These are phyloP conservation scores for Ophiostoma perfectum DNA, from an alignment of 2,329 filamentous ascomycete species.

Conservation along the genomic window DNA sequence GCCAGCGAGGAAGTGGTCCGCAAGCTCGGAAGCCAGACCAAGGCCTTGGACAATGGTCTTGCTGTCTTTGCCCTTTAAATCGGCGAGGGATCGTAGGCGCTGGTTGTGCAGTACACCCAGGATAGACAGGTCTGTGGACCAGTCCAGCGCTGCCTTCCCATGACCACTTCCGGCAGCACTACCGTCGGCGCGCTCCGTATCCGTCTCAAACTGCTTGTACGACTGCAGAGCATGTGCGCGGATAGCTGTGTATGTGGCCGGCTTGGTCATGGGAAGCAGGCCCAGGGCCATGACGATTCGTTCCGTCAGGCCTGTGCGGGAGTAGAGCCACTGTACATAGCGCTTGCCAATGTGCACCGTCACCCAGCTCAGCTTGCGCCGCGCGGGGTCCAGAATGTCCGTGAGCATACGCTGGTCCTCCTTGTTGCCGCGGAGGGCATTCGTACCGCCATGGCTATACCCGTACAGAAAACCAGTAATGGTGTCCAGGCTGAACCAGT, in stretches of 20 bases:
- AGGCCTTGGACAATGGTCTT: conserved; percentile 33
- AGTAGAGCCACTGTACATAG: conserved; percentile 46
- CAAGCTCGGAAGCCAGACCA: conserved; percentile 48
- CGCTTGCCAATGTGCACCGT: conserved; percentile 40
- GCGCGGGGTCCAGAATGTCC: conserved; percentile 45
- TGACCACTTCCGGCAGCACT: background rate
- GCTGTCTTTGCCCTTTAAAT: conserved; percentile 25
- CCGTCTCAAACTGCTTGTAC: conserved; percentile 27
- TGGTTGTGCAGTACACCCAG: conserved; percentile 35
- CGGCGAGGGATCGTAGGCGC: background rate
- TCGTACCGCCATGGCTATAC: conserved; percentile 38
- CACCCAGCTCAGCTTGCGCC: conserved; percentile 46
- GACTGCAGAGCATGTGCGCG: conserved; percentile 32
- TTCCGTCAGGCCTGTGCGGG: conserved; percentile 36
- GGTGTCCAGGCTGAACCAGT: conserved; percentile 49
- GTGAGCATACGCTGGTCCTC: conserved; percentile 39
- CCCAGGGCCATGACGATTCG: conserved; percentile 32
- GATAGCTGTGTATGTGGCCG: conserved; percentile 48
- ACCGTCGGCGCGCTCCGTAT: background rate
- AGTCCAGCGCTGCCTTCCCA: conserved; percentile 21
- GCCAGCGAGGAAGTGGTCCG: conserved; percentile 49
- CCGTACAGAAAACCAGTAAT: conserved; percentile 51
- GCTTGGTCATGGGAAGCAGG: conserved; percentile 46
- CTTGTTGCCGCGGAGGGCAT: conserved; percentile 33
- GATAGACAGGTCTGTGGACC: conserved; percentile 30